phyloP scores from a whole-genome alignment of 768 basidiomycete species.

The Boletellus emodensis region DNA sequence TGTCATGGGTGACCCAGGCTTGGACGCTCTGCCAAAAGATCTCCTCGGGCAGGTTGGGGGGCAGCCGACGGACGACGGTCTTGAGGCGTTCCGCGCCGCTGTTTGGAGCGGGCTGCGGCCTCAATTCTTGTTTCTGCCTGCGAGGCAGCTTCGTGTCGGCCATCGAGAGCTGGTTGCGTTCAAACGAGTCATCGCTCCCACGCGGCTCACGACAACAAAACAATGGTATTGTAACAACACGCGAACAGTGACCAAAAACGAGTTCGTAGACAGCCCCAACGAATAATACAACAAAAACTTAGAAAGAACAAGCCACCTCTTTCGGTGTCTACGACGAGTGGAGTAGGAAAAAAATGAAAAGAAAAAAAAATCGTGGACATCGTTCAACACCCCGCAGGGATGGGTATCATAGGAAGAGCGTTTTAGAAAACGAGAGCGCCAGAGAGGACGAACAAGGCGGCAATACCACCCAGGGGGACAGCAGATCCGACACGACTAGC shows the following conservation, averaged over 20 bases:
- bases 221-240: neutral
- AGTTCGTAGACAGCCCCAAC: neutral
- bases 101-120: constrained; percentile 24
- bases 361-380: neutral
- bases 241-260: neutral
- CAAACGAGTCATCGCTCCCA: constrained; percentile 8
- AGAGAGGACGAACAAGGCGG: constrained; percentile 20
- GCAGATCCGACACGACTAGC: constrained; percentile 21
- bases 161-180: too few relatives aligned
- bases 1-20: constrained; percentile 77
- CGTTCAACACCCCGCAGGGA: constrained; percentile 7
- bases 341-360: neutral
- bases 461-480: constrained; percentile 17
- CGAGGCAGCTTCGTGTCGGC: constrained; percentile 16
- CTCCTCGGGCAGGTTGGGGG: constrained; percentile 87
- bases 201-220: neutral
- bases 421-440: constrained; percentile 20
- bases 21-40: constrained; percentile 93
- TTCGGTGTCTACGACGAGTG: constrained; percentile 5
- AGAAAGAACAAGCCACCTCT: neutral
- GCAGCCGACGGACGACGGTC: constrained; percentile 81
- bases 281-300: constrained; percentile 22
- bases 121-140: constrained; percentile 32
- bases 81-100: constrained; percentile 64
- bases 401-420: constrained; percentile 1